Evolutionary conservation across 257 asterid species (phyloP).

Genomic region (Plantago major): DNA sequence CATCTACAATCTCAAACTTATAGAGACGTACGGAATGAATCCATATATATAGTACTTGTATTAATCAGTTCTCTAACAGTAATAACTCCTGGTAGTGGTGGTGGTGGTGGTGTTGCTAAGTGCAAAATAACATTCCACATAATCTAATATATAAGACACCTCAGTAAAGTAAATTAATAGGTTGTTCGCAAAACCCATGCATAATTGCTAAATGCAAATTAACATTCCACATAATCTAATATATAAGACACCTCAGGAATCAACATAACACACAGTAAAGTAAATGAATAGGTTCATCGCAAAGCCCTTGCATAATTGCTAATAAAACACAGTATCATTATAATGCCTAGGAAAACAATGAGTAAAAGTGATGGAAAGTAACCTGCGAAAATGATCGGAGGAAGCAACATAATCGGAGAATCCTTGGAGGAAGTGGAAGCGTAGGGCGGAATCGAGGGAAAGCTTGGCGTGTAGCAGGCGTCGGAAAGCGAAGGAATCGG

Average conservation of each 20-base stretch:
- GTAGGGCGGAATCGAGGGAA: constrained; percentile 46
- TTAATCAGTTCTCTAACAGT: no score
- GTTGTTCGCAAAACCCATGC: no score
- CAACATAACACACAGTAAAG: background rate
- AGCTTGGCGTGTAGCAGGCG: constrained; percentile 44
- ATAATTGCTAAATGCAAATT: no score
- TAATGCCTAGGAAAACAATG: background rate
- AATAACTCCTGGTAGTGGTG: background rate
- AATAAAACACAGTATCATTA: background rate
- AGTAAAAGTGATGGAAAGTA: constrained; percentile 7
- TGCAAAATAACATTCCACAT: no score
- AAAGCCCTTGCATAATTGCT: no score
- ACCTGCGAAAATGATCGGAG: constrained; percentile 56
- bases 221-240: no score
- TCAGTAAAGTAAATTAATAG: background rate
- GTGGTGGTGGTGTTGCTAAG: background rate
- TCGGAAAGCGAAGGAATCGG: constrained; percentile 62
- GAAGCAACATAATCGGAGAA: constrained; percentile 49
- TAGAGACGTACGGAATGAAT: no score
- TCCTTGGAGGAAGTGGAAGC: constrained; percentile 52
- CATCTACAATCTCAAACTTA: no score
- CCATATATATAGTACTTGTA: no score
- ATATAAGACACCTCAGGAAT: no score
- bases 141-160: no score
- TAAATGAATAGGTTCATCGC: background rate